Conservation (phyloP, 768 basidiomycete genomes). For the Tricholoma flavovirens region DNA sequence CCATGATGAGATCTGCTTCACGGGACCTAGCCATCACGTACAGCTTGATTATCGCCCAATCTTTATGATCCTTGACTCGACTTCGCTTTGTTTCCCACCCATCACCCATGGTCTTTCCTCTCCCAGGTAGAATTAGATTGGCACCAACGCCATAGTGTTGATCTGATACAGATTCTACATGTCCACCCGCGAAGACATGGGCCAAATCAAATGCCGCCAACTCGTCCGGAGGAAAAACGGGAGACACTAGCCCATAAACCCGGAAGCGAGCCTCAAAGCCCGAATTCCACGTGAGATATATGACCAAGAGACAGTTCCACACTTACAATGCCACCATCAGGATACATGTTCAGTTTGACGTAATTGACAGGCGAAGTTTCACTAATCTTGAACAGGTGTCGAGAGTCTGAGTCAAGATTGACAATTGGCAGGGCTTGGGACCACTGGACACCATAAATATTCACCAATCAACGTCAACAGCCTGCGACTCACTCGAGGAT, state of each 20-base stretch:
- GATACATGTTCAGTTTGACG: constrained; percentile 92
- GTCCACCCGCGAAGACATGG: constrained; percentile 85
- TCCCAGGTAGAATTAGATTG: constrained; percentile 87
- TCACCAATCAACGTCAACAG: not conserved
- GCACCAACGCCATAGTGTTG: constrained; percentile 93
- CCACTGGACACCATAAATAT: constrained; percentile 54
- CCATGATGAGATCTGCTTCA: constrained; percentile 1
- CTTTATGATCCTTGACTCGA: constrained; percentile 70
- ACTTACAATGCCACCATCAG: constrained; percentile 94
- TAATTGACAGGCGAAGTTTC: constrained; percentile 53
- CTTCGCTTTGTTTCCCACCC: constrained; percentile 98
- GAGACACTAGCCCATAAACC: constrained; percentile 75
- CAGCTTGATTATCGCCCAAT: constrained; percentile 91
- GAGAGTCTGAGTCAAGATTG: constrained; percentile 74
- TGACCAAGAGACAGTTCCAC: constrained; percentile 2
- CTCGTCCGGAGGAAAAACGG: constrained; percentile 49
- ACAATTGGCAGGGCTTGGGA: constrained; percentile 68
- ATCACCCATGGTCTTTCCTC: constrained; percentile 94
- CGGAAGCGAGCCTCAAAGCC: constrained; percentile 77
- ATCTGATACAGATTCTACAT: constrained; percentile 80
- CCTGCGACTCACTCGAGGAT: constrained; percentile 43
- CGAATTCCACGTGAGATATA: constrained; percentile 3
- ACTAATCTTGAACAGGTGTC: constrained; percentile 80
- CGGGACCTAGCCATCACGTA: constrained; percentile 32
- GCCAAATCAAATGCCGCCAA: constrained; percentile 72